Base-by-base conservation (phyloP, 2,329 filamentous ascomycete species). In the Zalaria sp. region DNA sequence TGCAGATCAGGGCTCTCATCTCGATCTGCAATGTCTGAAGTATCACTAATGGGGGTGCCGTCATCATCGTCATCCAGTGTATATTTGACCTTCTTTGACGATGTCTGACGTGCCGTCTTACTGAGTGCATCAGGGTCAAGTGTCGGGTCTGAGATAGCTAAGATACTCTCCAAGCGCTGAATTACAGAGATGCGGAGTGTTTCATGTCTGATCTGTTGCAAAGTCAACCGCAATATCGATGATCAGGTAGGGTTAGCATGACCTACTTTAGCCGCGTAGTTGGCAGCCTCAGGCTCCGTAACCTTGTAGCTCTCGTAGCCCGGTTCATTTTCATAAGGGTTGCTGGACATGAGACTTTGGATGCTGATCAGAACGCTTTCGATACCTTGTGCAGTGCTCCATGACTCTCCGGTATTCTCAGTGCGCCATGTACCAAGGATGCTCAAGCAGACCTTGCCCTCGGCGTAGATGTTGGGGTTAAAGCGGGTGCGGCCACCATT, bases 351-450 rank as follows among this genome's bases (percentile, higher is more conserved):
- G 36, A 98, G 69, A 59, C 88, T 95, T 62, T 98, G 91, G 43
- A 98, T 95, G 4, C 89, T 96, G 41, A 96, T 76, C 38, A 98
- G 63, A 38, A 96, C 85, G 1, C 89, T 96, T 59, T 96, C 91
- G 1, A 98, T 69, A 5, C 91, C 89, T 59, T 96, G 91, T 1
- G 89, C 91, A 10, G 88, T 87, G 10, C 88, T 95, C 91, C 91
- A 98, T 59, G 95, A 80, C 61, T 96, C 91, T 42, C 88, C 86
- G 26, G 2, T 10, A 18, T 77, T 73, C 55, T 94, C 82, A 27
- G 88, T 88, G 39, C 83, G 75, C 91, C 91, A 98, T 57, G 91
- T 98, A 44, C 88, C 93, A 32, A 52, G 42, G 11, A 57, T 51
- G 28, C 62, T 93, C 77, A 98, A 63, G 66, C 91, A 98, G 43